A percentile compares a stretch with the other conserved stretches of the same genome.
Conservation (phyloP, 176 grass and related monocot species). For the Ampelocalamus luodianensis region DNA sequence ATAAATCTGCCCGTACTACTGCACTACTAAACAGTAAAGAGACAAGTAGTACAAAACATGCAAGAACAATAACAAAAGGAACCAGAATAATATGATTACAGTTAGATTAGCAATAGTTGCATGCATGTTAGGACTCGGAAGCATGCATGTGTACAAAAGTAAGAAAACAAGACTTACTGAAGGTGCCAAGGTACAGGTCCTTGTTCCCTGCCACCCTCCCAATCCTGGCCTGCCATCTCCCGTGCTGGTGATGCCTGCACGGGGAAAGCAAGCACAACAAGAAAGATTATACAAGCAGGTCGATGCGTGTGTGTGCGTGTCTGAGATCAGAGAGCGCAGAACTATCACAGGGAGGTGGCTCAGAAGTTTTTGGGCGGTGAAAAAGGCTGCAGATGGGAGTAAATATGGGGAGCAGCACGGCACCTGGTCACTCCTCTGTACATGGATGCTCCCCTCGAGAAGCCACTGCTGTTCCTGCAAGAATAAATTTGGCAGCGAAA, state of each 20-base stretch:
- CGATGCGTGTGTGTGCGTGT: conserved; percentile 41
- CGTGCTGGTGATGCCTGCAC: conserved; percentile 96
- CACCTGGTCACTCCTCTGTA: conserved; percentile 98
- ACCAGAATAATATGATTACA: background rate
- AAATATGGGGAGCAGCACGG: conserved; percentile 49
- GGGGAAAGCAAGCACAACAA: conserved; percentile 37
- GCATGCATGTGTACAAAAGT: conserved; percentile 1
- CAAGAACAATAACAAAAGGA: background rate
- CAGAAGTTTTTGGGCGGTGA: conserved; percentile 41
- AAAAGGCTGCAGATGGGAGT: conserved; percentile 56
- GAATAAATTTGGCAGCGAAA: conserved; percentile 44
- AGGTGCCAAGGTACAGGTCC: conserved; percentile 92
- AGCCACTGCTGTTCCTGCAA: conserved; percentile 92
- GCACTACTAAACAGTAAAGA: background rate
- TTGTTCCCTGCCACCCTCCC: conserved; percentile 96
- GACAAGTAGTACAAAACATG: conserved; percentile 10
- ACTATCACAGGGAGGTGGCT: background rate
- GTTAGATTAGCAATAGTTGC: conserved; percentile 22
- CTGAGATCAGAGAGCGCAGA: conserved; percentile 31
- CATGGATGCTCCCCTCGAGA: conserved; percentile 95
- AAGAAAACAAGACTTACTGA: conserved; percentile 69
- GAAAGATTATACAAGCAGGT: conserved; percentile 6
- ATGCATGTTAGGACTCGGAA: background rate
- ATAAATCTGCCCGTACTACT: background rate
- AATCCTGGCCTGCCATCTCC: conserved; percentile 96